Evolutionary conservation across 352 stramenopile genomes (phyloP).

Genomic region (Phytophthora idaei): DNA sequence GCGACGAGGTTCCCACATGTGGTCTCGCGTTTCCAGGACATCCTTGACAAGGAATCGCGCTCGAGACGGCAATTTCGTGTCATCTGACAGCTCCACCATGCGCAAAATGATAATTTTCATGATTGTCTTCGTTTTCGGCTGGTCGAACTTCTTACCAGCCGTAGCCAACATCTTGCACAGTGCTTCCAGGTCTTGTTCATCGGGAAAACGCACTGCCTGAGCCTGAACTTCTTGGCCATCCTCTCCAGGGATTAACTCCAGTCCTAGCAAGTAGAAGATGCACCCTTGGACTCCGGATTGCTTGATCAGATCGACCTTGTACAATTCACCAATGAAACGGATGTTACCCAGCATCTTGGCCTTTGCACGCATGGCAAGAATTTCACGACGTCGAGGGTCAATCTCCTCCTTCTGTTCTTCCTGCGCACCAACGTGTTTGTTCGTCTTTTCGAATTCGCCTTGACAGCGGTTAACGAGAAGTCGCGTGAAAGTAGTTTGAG

Average conservation of each 20-base stretch:
- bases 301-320: constrained; percentile 88
- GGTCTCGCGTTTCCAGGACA: constrained; percentile 82
- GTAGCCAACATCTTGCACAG: constrained; percentile 88
- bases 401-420: constrained; percentile 49
- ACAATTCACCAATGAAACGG: constrained; percentile 88
- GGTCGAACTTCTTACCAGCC: constrained; percentile 88
- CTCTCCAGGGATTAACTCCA: constrained; percentile 64
- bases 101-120: constrained; percentile 90
- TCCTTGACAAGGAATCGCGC: constrained; percentile 86
- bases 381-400: constrained; percentile 56
- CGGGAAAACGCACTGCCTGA: constrained; percentile 76
- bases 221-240: constrained; percentile 54
- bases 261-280: constrained; percentile 80
- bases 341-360: constrained; percentile 88
- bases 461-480: constrained; percentile 83
- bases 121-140: constrained; percentile 70
- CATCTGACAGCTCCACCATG: constrained; percentile 83
- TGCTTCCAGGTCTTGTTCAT: constrained; percentile 85
- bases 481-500: constrained; percentile 71
- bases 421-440: constrained; percentile 42
- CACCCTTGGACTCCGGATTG: constrained; percentile 78
- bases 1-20: constrained; percentile 86
- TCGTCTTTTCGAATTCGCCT: constrained; percentile 83
- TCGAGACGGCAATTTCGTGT: constrained; percentile 72
- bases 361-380: constrained; percentile 71